Conservation (phyloP, 2,329 filamentous ascomycete genomes). For the Dissoconium aciculare region DNA sequence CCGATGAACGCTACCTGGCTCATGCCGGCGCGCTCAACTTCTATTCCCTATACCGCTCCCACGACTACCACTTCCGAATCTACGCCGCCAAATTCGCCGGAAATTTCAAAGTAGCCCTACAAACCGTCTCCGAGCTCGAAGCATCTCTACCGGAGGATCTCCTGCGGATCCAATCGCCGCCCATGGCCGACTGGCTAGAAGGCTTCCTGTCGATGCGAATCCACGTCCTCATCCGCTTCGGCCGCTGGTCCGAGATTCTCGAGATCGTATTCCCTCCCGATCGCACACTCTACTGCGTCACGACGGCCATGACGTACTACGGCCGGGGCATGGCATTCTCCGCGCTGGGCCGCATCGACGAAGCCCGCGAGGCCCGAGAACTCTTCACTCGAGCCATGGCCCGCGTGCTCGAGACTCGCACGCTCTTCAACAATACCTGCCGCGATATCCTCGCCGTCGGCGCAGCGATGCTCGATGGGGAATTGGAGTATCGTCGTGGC, state of each 20-base stretch:
- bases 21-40: constrained; percentile 51
- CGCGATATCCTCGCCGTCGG: constrained; percentile 47
- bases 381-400: constrained; percentile 39
- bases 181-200: constrained; percentile 70
- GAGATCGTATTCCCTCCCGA: constrained; percentile 43
- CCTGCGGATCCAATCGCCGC: constrained; percentile 48
- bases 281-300: constrained; percentile 48
- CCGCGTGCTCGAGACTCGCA: constrained; percentile 43
- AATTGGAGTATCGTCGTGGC: constrained; percentile 53
- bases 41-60: constrained; percentile 61
- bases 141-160: constrained; percentile 47
- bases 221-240: constrained; percentile 60
- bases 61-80: constrained; percentile 60
- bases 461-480: constrained; percentile 53
- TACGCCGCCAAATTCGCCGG: constrained; percentile 69
- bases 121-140: constrained; percentile 46
- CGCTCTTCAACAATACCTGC: constrained; percentile 54
- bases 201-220: constrained; percentile 51
- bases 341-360: constrained; percentile 38
- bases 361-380: constrained; percentile 39
- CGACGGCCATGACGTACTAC: constrained; percentile 53
- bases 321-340: constrained; percentile 53
- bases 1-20: constrained; percentile 51
- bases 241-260: constrained; percentile 53
- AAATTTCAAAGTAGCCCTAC: constrained; percentile 45